Evolutionary conservation across 2,329 filamentous ascomycete species (phyloP), one percentile per base, ranked within the genome.

Genomic region (Calonectria hawksworthii): DNA sequence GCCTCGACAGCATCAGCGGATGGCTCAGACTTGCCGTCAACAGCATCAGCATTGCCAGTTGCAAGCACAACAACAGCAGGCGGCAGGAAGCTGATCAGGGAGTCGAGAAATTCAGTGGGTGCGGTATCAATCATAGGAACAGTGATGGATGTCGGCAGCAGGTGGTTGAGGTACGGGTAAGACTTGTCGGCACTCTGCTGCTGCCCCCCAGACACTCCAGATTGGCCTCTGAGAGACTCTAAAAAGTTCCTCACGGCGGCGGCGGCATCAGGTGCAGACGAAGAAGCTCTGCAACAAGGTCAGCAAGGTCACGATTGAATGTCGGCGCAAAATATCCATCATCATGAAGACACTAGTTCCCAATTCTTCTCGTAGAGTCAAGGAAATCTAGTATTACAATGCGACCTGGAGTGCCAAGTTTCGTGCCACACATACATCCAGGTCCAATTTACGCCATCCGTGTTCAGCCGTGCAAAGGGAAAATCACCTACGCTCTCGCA

Each of bases 401-500:
- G 74, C 82, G 80, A 80, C 72, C 75, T 77, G 75, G 68, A 78
- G 77, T 74, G 74, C 75, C 76, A 78, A 75, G 76, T 68, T 68
- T 68, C 74, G 76, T 79, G 73, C 63, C 66, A 73, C 73, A 72
- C 67, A 75, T 59, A 41, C 74, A 76, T 73, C 75, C 75, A 75
- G 74, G 73, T 77, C 79, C 75, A 73, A 75, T 76, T 68, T 78
- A 75, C 74, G 76, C 78, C 78, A 72, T 78, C 77, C 75, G 52
- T 72, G 65, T 78, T 78, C 56, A 79, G 76, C 81, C 78, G 80
- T 74, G 81, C 78, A 82, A 83, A 79, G 80, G 83, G 81, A 79
- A 79, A 65, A 70, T 83, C 74, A 99, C 98, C 96, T 99, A 99
- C 97, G 96, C 97, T 98, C 97, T 93, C 88, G 95, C 98, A 83